These are phyloP conservation scores for Boletus sp. DNA, from an alignment of 768 basidiomycete species.

Conservation along the genomic window DNA sequence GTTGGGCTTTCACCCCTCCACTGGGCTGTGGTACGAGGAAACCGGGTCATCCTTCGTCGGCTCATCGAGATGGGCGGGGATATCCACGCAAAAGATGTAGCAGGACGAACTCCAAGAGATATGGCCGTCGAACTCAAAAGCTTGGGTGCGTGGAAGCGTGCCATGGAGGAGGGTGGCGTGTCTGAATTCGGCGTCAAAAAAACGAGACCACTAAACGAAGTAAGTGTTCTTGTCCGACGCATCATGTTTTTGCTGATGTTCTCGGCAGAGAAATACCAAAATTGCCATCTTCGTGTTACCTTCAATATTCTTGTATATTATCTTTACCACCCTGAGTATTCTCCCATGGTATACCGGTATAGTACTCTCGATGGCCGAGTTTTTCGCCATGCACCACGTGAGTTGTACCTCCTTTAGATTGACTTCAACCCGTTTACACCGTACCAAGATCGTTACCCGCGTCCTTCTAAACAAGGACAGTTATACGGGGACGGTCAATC, in stretches of 20 bases:
- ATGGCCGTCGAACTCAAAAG: constrained; percentile 95
- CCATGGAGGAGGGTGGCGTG: constrained; percentile 84
- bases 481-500: constrained; percentile 79
- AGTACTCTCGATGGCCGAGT: constrained; percentile 79
- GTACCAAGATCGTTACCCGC: constrained; percentile 71
- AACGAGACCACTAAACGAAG: constrained; percentile 69
- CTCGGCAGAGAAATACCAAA: constrained; percentile 71
- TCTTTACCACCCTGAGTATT: constrained; percentile 79
- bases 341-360: constrained; percentile 90
- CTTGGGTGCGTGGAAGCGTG: constrained; percentile 85
- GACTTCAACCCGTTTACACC: constrained; percentile 9
- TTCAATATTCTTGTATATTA: constrained; percentile 72
- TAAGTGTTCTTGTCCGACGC: constrained; percentile 31
- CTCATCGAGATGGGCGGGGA: constrained; percentile 87
- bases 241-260: constrained; percentile 2
- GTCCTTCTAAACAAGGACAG: constrained; percentile 80
- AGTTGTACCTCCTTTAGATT: constrained; percentile 27
- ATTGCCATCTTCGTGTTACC: constrained; percentile 78
- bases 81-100: constrained; percentile 73
- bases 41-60: constrained; percentile 78
- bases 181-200: constrained; percentile 70
- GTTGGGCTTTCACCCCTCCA: constrained; percentile 86
- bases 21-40: constrained; percentile 98
- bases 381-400: constrained; percentile 94
- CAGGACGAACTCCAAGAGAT: constrained; percentile 86